Base-by-base conservation (phyloP, 257 asterid species). In the Mentha longifolia region DNA sequence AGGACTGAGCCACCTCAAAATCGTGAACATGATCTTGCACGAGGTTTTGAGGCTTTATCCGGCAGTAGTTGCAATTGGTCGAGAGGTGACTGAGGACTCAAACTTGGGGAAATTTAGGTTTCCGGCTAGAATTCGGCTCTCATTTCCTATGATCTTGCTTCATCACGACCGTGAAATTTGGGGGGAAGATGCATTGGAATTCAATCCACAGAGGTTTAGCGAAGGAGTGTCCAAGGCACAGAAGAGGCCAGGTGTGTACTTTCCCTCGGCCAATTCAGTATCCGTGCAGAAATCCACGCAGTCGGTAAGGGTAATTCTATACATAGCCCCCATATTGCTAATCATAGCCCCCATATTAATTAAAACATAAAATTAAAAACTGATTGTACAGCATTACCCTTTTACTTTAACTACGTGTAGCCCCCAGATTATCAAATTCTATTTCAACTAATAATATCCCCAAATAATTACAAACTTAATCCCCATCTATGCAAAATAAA, bases 161-260 rank as follows among this genome's bases (percentile, higher is more conserved):
- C 80, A 81, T 15, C 83, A 78, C 30, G 47, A 41, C 50, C 76
- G 50, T 0, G 70, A 76, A 28, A 43, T 77, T 33, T 85, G 89
- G 89, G 85, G 87, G 1, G 85, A 73, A 7, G 87, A 80, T 11
- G 83, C 54, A 0, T 17, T 71, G 72, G 55, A 79, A 16, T 84
- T 84, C 73, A 84, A 78, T 15, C 82, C 79, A 0, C 72, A 78
- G 31, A 78, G 88, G 13, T 78, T 81, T 41, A 43, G 75, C 0
- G 76, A 71, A 58, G 86, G 86, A 47, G 76, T 78, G 12, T 31
- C 65, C 0, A 61, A 78, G 49, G 86, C 82, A 19, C 75, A 77
- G 1, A 78, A 71, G 67, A 61, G 61, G 20, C 73, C 14, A 1
- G 75, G 61, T 0, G 6, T 61, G 0, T 84, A 61, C 52, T 31